Base-by-base conservation (phyloP, 1,139 yeast species). In the Geotrichum reessii region DNA sequence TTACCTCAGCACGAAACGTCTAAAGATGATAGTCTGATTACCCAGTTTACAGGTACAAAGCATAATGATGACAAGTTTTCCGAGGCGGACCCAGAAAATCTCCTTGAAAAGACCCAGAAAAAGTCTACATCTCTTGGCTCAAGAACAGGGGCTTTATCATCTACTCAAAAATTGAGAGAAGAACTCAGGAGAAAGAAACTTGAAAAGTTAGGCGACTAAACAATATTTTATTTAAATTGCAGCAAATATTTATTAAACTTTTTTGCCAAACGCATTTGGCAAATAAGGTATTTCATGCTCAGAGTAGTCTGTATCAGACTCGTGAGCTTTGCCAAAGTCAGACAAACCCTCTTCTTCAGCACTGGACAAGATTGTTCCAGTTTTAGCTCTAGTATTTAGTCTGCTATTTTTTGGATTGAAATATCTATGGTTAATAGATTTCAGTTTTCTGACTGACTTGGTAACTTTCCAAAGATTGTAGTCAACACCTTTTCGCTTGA, bases 291-390 rank as follows among this genome's bases (percentile, higher is more conserved):
- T 11, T 3, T 51, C 58, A 25, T 46, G 46, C 14, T 52, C 56
- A 3, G 56, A 48, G 47, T 49, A 52, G 42, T 56, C 59, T 6
- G 59, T 56, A 48, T 56, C 59, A n/a, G 56, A 53, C 22, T 53
- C 42, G n/a, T 56, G 48, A 1, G 22, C 27, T 28, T 21, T 24
- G 12, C 40, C 37, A 21, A 24, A 11, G 37, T 42, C 50, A 3
- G 56, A 28, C 17, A 52, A 21, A 6, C 27, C 33, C 40, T 52
- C 59, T 11, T 37, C 52, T 7, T 37, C 55, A n/a, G n/a, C 25
- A 28, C 53, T 51, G 3, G 59, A 56, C 12, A 44, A 5, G 4
- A 21, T 31, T 2, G 56, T 48, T 17, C 47, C 50, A 2, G 47
- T 12, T 40, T 24, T 52, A 25, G n/a, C 5, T 33, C 3, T 47